Percentiles rank a stretch among this genome's conserved stretches.
Evolutionary conservation across 2,329 filamentous ascomycete species (phyloP).

Genomic region (Pezicula rhizophila): DNA sequence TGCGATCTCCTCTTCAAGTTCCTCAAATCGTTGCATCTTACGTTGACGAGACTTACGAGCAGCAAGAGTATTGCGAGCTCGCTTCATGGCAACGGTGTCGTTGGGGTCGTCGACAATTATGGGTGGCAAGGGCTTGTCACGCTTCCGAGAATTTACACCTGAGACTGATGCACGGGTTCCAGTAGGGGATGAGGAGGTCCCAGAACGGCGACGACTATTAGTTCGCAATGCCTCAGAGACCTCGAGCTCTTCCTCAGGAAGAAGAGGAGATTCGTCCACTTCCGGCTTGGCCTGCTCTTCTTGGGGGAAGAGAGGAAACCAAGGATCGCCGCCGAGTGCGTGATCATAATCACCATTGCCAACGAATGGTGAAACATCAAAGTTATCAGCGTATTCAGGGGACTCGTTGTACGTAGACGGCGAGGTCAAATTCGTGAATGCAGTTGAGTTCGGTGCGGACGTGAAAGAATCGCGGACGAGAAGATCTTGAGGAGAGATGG

Average conservation of each 20-base stretch:
- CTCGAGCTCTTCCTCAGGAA: constrained; percentile 42
- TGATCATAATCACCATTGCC: constrained; percentile 47
- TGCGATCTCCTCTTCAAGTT: constrained; percentile 67
- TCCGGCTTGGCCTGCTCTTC: constrained; percentile 28
- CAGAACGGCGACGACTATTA: constrained; percentile 34
- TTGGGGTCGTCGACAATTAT: constrained; percentile 69
- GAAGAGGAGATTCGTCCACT: constrained; percentile 19
- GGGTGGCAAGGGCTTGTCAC: constrained; percentile 73
- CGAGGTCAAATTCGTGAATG: constrained; percentile 79
- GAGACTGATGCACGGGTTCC: constrained; percentile 56
- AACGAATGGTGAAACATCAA: constrained; percentile 75
- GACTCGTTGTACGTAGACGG: constrained; percentile 75
- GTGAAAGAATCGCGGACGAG: constrained; percentile 61
- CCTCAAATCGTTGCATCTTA: constrained; percentile 71
- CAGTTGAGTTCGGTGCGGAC: constrained; percentile 75
- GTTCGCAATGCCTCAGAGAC: constrained; percentile 34
- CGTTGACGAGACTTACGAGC: constrained; percentile 88
- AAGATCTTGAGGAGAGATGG: constrained; percentile 80
- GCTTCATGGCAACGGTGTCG: constrained; percentile 81
- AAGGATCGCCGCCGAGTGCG: constrained; percentile 43
- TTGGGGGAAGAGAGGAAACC: constrained; percentile 70
- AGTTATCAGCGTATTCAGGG: constrained; percentile 63
- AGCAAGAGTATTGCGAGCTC: constrained; percentile 86
- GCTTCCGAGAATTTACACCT: constrained; percentile 67
- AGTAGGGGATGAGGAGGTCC: constrained; percentile 37